Evolutionary conservation across 2,329 filamentous ascomycete genomes (phyloP).

Genomic region (Fonsecaea erecta): DNA sequence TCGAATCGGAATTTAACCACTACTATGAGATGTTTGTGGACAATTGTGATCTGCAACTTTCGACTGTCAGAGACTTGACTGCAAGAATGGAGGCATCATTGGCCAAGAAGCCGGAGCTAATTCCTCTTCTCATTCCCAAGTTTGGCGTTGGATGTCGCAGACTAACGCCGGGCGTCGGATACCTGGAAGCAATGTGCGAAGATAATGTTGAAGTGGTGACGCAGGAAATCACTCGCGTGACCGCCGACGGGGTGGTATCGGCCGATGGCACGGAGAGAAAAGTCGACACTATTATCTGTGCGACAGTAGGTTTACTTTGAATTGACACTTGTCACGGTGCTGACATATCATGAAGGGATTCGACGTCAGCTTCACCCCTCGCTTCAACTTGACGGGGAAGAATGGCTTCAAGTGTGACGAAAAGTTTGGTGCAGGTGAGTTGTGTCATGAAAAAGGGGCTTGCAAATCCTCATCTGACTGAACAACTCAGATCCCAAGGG

Average conservation of each 20-base stretch:
- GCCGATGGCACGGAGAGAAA: constrained; percentile 45
- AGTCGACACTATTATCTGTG: constrained; percentile 45
- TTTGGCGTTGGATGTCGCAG: too few relatives aligned
- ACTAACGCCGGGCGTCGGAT: constrained; percentile 48
- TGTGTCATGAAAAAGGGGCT: not conserved
- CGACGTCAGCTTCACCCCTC: constrained; percentile 43
- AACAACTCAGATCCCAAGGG: constrained; percentile 44
- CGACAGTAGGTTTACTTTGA: not conserved
- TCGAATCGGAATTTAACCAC: too few relatives aligned
- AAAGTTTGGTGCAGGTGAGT: constrained; percentile 16
- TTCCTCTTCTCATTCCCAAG: not conserved
- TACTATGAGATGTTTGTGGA: constrained; percentile 61
- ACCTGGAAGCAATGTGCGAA: constrained; percentile 48
- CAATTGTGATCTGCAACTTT: not conserved
- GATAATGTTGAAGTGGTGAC: constrained; percentile 52
- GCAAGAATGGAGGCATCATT: not conserved
- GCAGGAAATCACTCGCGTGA: constrained; percentile 45
- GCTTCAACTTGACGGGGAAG: constrained; percentile 42
- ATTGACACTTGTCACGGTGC: too few relatives aligned
- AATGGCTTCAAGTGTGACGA: constrained; percentile 39
- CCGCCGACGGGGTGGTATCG: constrained; percentile 46
- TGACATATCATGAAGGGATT: constrained; percentile 36
- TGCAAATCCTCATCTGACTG: not conserved
- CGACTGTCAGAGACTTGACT: not conserved
- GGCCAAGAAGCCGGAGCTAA: not conserved